These are phyloP conservation scores for Melastoma malabathricum DNA, from an alignment of 345 rosid species.

Conservation along the genomic window DNA sequence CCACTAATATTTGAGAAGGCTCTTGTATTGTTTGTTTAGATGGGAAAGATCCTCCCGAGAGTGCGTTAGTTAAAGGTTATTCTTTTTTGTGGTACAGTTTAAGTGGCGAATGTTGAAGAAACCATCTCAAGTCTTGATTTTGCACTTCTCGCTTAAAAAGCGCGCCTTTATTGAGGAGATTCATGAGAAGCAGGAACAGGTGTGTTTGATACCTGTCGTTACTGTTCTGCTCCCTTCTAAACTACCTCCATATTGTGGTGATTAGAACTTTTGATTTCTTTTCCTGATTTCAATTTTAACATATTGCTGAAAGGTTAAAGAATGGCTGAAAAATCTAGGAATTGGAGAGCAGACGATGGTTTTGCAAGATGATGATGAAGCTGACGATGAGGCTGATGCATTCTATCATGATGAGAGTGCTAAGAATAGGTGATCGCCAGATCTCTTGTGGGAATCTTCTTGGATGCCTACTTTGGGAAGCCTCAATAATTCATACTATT, in stretches of 20 bases:
- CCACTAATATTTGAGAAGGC: neutral
- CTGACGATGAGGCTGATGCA: slow-evolving; percentile 55
- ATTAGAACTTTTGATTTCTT: no score
- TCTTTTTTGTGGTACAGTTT: slow-evolving; percentile 34
- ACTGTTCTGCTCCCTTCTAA: no score
- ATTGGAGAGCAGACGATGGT: slow-evolving; percentile 65
- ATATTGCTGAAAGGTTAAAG: slow-evolving; percentile 76
- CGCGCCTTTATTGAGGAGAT: slow-evolving; percentile 88
- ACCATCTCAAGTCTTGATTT: slow-evolving; percentile 77
- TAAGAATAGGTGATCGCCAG: slow-evolving; percentile 54
- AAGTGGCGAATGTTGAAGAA: slow-evolving; percentile 84
- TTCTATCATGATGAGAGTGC: slow-evolving; percentile 65
- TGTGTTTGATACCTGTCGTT: slow-evolving; percentile 12
- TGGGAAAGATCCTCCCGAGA: neutral
- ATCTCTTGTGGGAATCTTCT: neutral
- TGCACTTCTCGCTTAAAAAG: slow-evolving; percentile 87
- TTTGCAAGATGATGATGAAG: slow-evolving; percentile 72
- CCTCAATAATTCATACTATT: slow-evolving; percentile 9
- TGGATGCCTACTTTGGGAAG: slow-evolving; percentile 6
- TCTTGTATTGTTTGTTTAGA: neutral
- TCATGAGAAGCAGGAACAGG: slow-evolving; percentile 99
- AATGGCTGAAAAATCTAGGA: slow-evolving; percentile 99
- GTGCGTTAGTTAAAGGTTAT: neutral
- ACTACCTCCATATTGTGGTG: no score
- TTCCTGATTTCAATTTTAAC: slow-evolving; percentile 27